phyloP scores from a whole-genome alignment of 306 rosid genomes.

The Inga leiocalycina region DNA sequence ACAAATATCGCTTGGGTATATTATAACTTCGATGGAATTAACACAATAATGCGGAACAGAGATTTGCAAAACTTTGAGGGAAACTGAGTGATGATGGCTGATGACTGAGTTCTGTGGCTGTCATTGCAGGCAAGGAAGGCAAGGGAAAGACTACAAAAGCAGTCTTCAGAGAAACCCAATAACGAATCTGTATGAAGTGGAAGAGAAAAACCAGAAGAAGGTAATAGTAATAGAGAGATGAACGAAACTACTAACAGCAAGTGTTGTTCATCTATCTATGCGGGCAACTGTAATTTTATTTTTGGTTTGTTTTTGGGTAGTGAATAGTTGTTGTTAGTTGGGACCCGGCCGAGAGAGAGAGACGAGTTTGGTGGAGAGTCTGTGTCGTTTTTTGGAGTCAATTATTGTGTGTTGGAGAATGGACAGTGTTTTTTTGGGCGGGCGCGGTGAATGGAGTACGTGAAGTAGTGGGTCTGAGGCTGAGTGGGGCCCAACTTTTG shows the following conservation, averaged over 20 bases:
- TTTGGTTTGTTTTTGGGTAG: background rate
- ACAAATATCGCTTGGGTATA: background rate
- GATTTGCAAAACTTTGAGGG: too few species aligned
- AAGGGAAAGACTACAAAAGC: conserved; percentile 36
- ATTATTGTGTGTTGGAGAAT: background rate
- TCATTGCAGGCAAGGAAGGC: conserved; percentile 39
- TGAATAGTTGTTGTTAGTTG: background rate
- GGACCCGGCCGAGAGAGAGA: background rate
- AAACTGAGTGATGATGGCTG: background rate
- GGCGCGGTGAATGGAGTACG: background rate
- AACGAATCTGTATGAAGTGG: background rate
- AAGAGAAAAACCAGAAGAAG: background rate
- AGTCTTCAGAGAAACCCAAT: conserved; percentile 8
- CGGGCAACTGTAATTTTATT: background rate
- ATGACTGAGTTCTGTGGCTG: background rate
- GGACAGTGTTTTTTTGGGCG: background rate
- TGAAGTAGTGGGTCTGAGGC: background rate
- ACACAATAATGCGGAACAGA: background rate
- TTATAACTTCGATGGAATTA: background rate
- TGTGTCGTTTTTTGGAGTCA: background rate
- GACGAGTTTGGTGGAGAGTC: background rate
- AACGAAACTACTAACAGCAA: background rate
- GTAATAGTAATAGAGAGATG: background rate
- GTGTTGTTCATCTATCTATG: background rate
- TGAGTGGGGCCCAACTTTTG: background rate